These are phyloP conservation scores for Curvularia hawaiiensis DNA, from an alignment of 2,329 filamentous ascomycete genomes.

Conservation along the genomic window DNA sequence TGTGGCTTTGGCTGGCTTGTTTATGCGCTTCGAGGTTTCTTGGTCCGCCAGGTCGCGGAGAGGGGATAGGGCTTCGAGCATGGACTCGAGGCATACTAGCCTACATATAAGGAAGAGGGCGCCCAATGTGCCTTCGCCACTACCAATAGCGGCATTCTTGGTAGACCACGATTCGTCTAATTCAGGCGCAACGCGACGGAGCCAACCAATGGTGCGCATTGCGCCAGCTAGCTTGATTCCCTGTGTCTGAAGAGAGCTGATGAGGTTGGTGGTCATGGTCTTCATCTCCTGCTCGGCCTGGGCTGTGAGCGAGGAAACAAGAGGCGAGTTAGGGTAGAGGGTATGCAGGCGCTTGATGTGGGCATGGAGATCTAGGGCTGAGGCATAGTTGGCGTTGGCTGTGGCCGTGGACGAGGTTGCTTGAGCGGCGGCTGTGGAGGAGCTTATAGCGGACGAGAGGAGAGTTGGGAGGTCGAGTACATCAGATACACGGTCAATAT, in stretches of 20 bases:
- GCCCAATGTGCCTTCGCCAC: slow-evolving; percentile 70
- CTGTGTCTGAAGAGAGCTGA: slow-evolving; percentile 75
- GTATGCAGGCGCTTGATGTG: slow-evolving; percentile 86
- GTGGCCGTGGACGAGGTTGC: slow-evolving; percentile 36
- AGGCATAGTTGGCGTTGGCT: slow-evolving; percentile 75
- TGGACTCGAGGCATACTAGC: slow-evolving; percentile 76
- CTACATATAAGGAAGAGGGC: slow-evolving; percentile 88
- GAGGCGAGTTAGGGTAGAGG: slow-evolving; percentile 77
- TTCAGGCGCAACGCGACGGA: slow-evolving; percentile 85
- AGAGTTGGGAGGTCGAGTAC: slow-evolving; percentile 88
- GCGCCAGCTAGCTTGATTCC: slow-evolving; percentile 86
- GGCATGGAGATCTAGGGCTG: slow-evolving; percentile 88
- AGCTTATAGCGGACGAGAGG: slow-evolving; percentile 76
- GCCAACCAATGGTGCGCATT: slow-evolving; percentile 88
- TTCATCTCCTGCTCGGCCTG: slow-evolving; percentile 90
- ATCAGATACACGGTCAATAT: slow-evolving; percentile 87
- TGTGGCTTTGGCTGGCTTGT: slow-evolving; percentile 33
- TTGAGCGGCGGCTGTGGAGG: slow-evolving; percentile 58
- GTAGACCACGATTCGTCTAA: slow-evolving; percentile 58
- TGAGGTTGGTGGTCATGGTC: slow-evolving; percentile 83
- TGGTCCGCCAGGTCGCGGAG: slow-evolving; percentile 88
- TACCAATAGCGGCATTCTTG: slow-evolving; percentile 39
- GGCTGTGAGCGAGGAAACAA: slow-evolving; percentile 72
- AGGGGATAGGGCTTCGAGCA: slow-evolving; percentile 82
- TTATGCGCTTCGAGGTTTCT: slow-evolving; percentile 62